Evolutionary conservation across 306 rosid species (phyloP).

Genomic region (Castanopsis chinensis): DNA sequence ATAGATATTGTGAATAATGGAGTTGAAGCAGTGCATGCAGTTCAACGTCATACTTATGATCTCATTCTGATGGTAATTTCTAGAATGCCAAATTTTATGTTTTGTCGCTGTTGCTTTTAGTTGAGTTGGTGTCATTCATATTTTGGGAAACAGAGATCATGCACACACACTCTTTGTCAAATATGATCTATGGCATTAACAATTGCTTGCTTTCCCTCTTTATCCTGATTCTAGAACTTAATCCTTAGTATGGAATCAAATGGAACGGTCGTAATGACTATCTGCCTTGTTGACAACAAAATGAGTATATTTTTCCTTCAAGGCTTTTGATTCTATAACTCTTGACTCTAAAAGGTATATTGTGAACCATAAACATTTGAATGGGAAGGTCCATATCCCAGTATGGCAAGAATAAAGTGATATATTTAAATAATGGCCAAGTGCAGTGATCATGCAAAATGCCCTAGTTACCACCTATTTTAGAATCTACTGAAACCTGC

Average conservation of each 20-base stretch:
- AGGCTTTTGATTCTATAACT: background rate
- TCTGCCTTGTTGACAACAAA: background rate
- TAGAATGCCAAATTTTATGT: background rate
- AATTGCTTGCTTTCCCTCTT: background rate
- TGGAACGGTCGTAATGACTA: background rate
- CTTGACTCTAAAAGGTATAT: background rate
- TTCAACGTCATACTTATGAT: slow-evolving; percentile 58
- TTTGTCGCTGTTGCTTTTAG: background rate
- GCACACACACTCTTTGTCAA: too few relatives aligned
- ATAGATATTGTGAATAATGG: slow-evolving; percentile 86
- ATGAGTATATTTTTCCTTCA: background rate
- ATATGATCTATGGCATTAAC: background rate
- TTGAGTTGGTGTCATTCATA: background rate
- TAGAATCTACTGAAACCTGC: background rate
- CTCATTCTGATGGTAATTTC: slow-evolving; percentile 77
- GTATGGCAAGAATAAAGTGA: background rate
- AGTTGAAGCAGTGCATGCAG: slow-evolving; percentile 74
- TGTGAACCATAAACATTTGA: background rate
- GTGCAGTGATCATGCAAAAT: background rate
- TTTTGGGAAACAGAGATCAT: background rate
- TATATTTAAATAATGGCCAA: background rate
- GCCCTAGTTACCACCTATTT: background rate
- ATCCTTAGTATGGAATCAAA: background rate
- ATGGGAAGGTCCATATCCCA: too few relatives aligned
- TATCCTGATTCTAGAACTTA: background rate